Evolutionary conservation across 768 basidiomycete genomes (phyloP).

Genomic region (Boletales sp.): DNA sequence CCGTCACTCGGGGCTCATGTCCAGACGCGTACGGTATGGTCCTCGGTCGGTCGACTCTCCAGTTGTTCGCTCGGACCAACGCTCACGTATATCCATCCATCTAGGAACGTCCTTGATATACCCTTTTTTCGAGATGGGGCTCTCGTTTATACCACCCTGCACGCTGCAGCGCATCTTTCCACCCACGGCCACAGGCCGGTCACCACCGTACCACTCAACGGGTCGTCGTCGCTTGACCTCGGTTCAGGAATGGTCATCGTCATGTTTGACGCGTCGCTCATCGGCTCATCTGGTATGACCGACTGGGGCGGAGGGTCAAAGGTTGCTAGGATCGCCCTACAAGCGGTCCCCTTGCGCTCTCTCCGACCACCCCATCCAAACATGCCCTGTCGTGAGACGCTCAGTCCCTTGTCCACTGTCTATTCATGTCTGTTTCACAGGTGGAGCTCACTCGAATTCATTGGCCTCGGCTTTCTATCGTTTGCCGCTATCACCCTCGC

Average conservation of each 20-base stretch:
- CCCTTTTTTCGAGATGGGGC: conserved; percentile 73
- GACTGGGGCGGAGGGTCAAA: conserved; percentile 88
- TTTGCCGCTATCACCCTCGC: conserved; percentile 74
- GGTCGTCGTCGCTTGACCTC: background rate
- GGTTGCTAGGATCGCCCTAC: conserved; percentile 59
- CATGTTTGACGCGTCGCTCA: conserved; percentile 74
- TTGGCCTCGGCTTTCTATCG: conserved; percentile 83
- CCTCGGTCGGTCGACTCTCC: conserved; percentile 43
- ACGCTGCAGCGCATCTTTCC: conserved; percentile 68
- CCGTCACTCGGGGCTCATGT: conserved; percentile 55
- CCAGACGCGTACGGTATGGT: conserved; percentile 81
- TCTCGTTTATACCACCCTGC: conserved; percentile 70
- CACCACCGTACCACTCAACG: background rate
- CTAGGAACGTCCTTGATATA: conserved; percentile 74
- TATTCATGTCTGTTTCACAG: conserved; percentile 25
- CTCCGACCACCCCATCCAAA: conserved; percentile 69
- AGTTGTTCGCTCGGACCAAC: background rate
- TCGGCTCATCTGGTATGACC: conserved; percentile 64
- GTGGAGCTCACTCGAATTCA: conserved; percentile 82
- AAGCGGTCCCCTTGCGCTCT: conserved; percentile 65
- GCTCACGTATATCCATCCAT: background rate
- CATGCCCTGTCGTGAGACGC: conserved; percentile 56
- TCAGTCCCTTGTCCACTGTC: background rate
- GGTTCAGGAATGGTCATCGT: conserved; percentile 67
- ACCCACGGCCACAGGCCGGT: conserved; percentile 68